Evolutionary conservation across 192 early-diverging fungal species (phyloP).

Genomic region (Paraglomus occultum): DNA sequence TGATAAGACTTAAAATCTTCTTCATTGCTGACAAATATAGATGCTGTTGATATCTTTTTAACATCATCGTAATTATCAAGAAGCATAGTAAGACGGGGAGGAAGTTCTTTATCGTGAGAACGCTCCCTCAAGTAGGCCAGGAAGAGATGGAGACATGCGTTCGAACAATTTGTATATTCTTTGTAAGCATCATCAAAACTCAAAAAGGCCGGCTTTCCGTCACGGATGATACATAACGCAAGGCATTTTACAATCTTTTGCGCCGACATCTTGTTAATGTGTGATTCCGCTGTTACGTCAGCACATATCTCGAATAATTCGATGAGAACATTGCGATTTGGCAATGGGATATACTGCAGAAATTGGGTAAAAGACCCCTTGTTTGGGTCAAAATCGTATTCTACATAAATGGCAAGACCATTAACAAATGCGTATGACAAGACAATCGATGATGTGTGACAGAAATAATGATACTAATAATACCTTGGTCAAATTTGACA

Average conservation of each 20-base stretch:
- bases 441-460: too few species aligned
- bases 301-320: slow-evolving; percentile 20
- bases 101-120: not conserved
- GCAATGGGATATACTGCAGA: slow-evolving; percentile 16
- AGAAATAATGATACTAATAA: not conserved
- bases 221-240: slow-evolving; percentile 17
- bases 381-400: slow-evolving; percentile 27
- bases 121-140: slow-evolving; percentile 21
- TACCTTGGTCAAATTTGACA: slow-evolving; percentile 17
- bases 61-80: slow-evolving; percentile 28
- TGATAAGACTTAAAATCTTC: not conserved
- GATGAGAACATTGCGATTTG: slow-evolving; percentile 15
- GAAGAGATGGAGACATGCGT: slow-evolving; percentile 26
- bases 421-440: too few species aligned
- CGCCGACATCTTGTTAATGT: slow-evolving; percentile 26
- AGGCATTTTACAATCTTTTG: slow-evolving; percentile 23
- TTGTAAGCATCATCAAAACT: slow-evolving; percentile 22
- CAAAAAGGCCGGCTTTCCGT: not conserved
- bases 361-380: slow-evolving; percentile 28
- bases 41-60: slow-evolving; percentile 5
- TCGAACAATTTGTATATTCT: slow-evolving; percentile 24
- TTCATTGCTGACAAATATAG: not conserved
- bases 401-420: not conserved
- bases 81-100: slow-evolving; percentile 17
- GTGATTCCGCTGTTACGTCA: slow-evolving; percentile 19